Evolutionary conservation across 2,329 filamentous ascomycete species (phyloP).

Genomic region (Pseudocercospora cruenta): DNA sequence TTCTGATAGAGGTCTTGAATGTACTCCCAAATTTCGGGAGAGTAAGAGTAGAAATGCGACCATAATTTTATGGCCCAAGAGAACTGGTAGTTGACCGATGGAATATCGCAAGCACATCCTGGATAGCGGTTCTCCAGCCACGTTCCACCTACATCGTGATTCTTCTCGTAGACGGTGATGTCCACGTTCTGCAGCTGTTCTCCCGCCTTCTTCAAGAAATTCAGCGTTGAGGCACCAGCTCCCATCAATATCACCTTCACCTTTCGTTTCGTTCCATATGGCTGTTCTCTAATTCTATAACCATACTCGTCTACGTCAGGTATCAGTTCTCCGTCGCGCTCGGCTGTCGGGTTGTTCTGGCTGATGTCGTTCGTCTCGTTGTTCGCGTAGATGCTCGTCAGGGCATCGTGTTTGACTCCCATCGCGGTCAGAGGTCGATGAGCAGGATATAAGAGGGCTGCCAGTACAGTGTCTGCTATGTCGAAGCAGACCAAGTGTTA

Average conservation of each 20-base stretch:
- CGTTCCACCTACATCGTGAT: constrained; percentile 42
- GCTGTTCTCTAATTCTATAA: constrained; percentile 49
- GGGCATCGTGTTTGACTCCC: constrained; percentile 32
- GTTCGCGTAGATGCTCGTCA: constrained; percentile 28
- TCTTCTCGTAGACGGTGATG: constrained; percentile 45
- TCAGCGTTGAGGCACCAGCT: constrained; percentile 47
- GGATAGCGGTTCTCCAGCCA: constrained; percentile 44
- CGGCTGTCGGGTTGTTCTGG: constrained; percentile 31
- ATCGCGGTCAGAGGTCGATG: constrained; percentile 14
- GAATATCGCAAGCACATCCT: constrained; percentile 52
- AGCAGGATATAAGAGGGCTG: background rate
- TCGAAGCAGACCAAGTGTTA: background rate
- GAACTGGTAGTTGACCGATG: constrained; percentile 55
- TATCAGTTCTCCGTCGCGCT: constrained; percentile 38
- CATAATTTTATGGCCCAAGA: constrained; percentile 55
- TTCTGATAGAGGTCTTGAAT: constrained; percentile 51
- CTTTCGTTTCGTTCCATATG: constrained; percentile 47
- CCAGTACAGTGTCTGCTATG: background rate
- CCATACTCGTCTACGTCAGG: constrained; percentile 46
- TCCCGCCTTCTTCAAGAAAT: constrained; percentile 50
- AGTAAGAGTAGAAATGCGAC: constrained; percentile 54
- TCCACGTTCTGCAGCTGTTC: constrained; percentile 47
- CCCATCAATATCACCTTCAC: constrained; percentile 49
- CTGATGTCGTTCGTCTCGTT: constrained; percentile 30
- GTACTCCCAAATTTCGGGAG: constrained; percentile 55